These are phyloP conservation scores for Termitomyces sp. DNA, from an alignment of 1,284 basidiomycete species.

Conservation along the genomic window DNA sequence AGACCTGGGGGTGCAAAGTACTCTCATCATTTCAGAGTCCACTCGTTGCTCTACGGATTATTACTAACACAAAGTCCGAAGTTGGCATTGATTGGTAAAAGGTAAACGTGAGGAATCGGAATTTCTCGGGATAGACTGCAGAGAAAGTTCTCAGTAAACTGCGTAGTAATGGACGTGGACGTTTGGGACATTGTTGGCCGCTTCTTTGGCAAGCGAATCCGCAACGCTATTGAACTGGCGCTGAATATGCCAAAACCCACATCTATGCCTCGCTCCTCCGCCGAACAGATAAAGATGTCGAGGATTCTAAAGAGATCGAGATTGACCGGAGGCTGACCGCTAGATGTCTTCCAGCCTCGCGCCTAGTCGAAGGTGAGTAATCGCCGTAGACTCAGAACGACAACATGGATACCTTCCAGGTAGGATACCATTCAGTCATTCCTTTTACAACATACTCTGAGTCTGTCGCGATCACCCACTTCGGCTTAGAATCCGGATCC, in stretches of 20 bases:
- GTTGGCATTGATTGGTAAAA: too few relatives aligned
- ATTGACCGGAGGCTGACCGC: not conserved
- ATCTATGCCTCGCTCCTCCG: not conserved
- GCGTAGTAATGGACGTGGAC: too few relatives aligned
- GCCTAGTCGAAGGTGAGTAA: not conserved
- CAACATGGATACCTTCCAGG: not conserved
- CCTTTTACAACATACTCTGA: not conserved
- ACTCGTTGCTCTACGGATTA: too few relatives aligned
- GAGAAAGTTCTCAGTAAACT: too few relatives aligned
- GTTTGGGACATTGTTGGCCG: not conserved
- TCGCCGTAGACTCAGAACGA: not conserved
- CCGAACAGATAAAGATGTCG: not conserved
- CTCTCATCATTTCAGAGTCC: too few relatives aligned
- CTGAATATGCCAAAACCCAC: constrained; percentile 1
- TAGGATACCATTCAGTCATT: not conserved
- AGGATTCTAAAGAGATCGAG: not conserved
- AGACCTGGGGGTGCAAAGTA: too few relatives aligned
- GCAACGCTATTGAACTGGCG: not conserved
- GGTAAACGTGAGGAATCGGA: too few relatives aligned
- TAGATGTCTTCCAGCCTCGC: not conserved
- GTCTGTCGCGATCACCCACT: not conserved
- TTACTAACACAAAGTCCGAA: too few relatives aligned
- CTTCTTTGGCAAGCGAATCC: not conserved
- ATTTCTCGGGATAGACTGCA: too few relatives aligned
- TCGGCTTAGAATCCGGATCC: too few relatives aligned